Percentiles rank a stretch among this genome's conserved stretches.
phyloP scores from a whole-genome alignment of 805 yeast species.

The Yarrowia porcina region DNA sequence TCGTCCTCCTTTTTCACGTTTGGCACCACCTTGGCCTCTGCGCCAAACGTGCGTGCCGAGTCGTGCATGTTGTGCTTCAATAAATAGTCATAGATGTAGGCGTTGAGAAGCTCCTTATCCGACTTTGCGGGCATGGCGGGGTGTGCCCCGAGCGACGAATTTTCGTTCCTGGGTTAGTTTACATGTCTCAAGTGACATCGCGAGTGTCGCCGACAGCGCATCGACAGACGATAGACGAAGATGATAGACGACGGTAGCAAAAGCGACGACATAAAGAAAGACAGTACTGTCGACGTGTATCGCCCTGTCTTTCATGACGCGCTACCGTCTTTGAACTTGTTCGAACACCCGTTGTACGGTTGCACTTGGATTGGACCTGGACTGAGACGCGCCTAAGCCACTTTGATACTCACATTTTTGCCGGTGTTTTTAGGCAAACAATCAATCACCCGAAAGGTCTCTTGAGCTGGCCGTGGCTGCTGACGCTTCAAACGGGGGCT shows the following conservation, averaged over 20 bases:
- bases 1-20: slow-evolving; percentile 27
- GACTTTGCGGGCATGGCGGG: slow-evolving; percentile 27
- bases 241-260: no score
- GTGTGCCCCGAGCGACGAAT: slow-evolving; percentile 26
- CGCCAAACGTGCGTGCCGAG: slow-evolving; percentile 70
- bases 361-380: no score
- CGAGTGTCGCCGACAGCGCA: not conserved
- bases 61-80: slow-evolving; percentile 66
- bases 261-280: no score
- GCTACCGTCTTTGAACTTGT: no score
- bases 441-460: slow-evolving; percentile 25
- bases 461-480: slow-evolving; percentile 21
- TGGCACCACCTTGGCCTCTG: slow-evolving; percentile 64
- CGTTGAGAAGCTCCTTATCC: slow-evolving; percentile 50
- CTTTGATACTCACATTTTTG: slow-evolving; percentile 21
- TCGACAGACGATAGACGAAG: no score
- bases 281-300: not conserved
- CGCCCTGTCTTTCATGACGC: not conserved
- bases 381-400: slow-evolving; percentile 7
- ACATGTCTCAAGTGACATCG: not conserved
- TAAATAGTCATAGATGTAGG: slow-evolving; percentile 82
- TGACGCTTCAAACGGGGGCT: not conserved
- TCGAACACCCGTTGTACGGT: no score
- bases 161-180: slow-evolving; percentile 23
- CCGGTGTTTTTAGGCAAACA: slow-evolving; percentile 14